Evolutionary conservation across 495 filamentous ascomycete species (phyloP).

Genomic region (Amniculicola lignicola): DNA sequence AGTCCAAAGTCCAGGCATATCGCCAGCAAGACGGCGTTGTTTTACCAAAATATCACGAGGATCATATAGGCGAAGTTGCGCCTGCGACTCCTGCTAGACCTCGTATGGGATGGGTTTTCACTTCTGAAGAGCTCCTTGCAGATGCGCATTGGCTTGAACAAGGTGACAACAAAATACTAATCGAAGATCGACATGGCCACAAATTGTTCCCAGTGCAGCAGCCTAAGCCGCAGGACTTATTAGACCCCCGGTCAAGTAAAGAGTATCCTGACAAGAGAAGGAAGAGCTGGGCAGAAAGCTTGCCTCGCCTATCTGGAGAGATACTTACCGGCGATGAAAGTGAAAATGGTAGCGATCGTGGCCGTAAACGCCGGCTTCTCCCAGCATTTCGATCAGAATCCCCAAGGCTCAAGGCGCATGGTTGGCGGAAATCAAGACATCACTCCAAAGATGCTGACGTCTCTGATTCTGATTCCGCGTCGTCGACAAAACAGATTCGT

Average conservation of each 20-base stretch:
- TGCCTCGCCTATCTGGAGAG: slow-evolving; percentile 19
- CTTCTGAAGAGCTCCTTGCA: slow-evolving; percentile 75
- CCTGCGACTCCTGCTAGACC: slow-evolving; percentile 45
- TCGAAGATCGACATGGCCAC: slow-evolving; percentile 70
- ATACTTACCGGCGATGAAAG: slow-evolving; percentile 30
- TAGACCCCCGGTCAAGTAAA: slow-evolving; percentile 28
- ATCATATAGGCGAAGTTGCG: slow-evolving; percentile 7
- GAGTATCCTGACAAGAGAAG: slow-evolving; percentile 40
- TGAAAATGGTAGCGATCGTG: slow-evolving; percentile 28
- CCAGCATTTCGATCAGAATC: slow-evolving; percentile 27
- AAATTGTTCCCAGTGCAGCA: slow-evolving; percentile 57
- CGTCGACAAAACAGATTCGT: not conserved
- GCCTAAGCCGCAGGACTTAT: slow-evolving; percentile 18
- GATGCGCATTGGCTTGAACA: slow-evolving; percentile 85
- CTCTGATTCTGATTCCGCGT: slow-evolving; percentile 30
- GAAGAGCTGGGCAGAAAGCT: slow-evolving; percentile 28
- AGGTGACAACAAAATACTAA: slow-evolving; percentile 65
- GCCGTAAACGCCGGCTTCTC: slow-evolving; percentile 29
- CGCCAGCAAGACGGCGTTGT: slow-evolving; percentile 43
- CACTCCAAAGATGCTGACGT: slow-evolving; percentile 8
- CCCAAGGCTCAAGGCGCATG: slow-evolving; percentile 22
- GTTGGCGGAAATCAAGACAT: slow-evolving; percentile 14
- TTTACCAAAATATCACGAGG: slow-evolving; percentile 55
- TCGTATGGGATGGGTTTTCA: slow-evolving; percentile 74
- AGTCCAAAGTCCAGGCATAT: slow-evolving; percentile 46